A percentile compares a stretch with the other conserved stretches of the same genome.
These are phyloP conservation scores for Fusarium caatingaense DNA, from an alignment of 2,329 filamentous ascomycete species.

Conservation along the genomic window DNA sequence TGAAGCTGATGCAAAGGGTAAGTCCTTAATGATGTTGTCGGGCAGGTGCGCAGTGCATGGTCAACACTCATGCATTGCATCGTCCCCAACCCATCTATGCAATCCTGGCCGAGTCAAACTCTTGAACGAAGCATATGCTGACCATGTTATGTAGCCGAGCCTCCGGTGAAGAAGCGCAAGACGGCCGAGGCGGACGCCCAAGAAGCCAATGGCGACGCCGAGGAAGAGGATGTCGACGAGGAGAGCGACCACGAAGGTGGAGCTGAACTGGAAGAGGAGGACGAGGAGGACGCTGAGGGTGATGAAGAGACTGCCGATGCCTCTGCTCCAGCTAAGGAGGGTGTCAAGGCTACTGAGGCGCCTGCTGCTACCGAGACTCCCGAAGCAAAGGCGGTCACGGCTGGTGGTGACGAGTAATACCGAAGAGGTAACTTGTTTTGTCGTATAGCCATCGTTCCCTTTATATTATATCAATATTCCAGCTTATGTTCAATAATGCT, in stretches of 20 bases:
- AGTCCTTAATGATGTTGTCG: constrained; percentile 42
- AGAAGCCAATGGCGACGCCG: constrained; percentile 51
- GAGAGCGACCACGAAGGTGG: constrained; percentile 47
- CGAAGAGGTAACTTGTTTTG: constrained; percentile 1
- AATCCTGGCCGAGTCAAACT: background rate
- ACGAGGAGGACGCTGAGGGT: constrained; percentile 45
- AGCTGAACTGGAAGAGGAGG: constrained; percentile 8
- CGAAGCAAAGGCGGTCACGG: constrained; percentile 47
- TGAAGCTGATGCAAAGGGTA: constrained; percentile 51
- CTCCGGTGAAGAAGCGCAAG: constrained; percentile 65
- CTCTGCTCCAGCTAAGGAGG: constrained; percentile 39
- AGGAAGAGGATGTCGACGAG: constrained; percentile 50
- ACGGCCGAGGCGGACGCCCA: constrained; percentile 51
- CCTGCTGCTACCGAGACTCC: constrained; percentile 43
- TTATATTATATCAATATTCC: background rate
- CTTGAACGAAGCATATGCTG: background rate
- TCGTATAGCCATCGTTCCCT: constrained; percentile 28
- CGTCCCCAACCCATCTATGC: background rate
- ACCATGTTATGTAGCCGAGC: constrained; percentile 18
- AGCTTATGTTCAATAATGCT: background rate
- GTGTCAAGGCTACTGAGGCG: constrained; percentile 36
- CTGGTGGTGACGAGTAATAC: constrained; percentile 46
- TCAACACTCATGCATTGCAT: background rate
- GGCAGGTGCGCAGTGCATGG: too few relatives aligned
- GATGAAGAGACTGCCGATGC: constrained; percentile 43